Conservation (phyloP, 2,329 filamentous ascomycete species). For the Onygenales sp. region DNA sequence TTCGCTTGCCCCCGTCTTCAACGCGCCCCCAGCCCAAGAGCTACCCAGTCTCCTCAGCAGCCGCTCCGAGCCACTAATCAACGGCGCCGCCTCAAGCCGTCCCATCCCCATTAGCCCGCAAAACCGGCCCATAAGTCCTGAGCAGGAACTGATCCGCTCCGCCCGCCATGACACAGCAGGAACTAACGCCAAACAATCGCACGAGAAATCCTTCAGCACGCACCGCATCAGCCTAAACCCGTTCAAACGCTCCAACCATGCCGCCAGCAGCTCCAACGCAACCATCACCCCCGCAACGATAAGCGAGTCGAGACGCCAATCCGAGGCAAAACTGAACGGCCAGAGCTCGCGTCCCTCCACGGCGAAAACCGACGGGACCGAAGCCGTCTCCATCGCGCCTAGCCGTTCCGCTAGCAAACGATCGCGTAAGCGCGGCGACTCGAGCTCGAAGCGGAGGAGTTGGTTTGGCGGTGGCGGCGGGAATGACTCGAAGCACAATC, state of each 20-base stretch:
- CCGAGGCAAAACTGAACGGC: conserved; percentile 12
- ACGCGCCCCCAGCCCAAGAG: conserved; percentile 19
- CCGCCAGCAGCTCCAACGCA: conserved; percentile 25
- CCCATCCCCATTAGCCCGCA: conserved; percentile 7
- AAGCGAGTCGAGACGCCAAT: conserved; percentile 3
- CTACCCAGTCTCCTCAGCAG: conserved; percentile 37
- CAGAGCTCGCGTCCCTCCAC: conserved; percentile 6
- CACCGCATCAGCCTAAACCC: conserved; percentile 35
- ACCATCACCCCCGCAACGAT: conserved; percentile 19
- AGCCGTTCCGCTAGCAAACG: conserved; percentile 26
- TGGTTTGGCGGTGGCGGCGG: conserved; percentile 26
- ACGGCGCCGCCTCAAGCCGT: conserved; percentile 16
- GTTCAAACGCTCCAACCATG: conserved; percentile 32
- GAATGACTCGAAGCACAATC: conserved; percentile 11
- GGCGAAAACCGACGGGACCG: conserved; percentile 19
- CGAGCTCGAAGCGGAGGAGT: conserved; percentile 26
- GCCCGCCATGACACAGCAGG: conserved; percentile 16
- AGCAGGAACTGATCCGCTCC: conserved; percentile 26
- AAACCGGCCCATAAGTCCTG: conserved; percentile 24
- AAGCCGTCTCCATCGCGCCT: conserved; percentile 27
- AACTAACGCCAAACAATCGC: conserved; percentile 19
- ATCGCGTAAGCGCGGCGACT: conserved; percentile 22
- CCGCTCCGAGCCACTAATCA: conserved; percentile 19
- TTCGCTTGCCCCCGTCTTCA: conserved; percentile 40
- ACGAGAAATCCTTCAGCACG: conserved; percentile 28